Evolutionary conservation across 2,329 filamentous ascomycete species (phyloP).

Genomic region (Fusarium sororula): DNA sequence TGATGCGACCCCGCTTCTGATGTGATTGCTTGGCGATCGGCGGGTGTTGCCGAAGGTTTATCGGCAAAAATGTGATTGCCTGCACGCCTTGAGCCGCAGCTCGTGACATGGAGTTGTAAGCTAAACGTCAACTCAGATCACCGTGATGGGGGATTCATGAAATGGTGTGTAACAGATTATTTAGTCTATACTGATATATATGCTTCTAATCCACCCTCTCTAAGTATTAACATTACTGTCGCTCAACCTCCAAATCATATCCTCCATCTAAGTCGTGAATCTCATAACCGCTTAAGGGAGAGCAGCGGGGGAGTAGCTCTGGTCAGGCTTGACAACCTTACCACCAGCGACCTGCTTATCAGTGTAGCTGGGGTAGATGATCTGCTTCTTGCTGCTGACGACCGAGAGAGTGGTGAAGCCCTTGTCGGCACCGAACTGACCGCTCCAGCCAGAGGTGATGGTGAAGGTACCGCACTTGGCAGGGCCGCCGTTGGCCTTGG

Average conservation of each 20-base stretch:
- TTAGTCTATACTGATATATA: conserved; percentile 2
- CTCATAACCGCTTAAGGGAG: conserved; percentile 14
- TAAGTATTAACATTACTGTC: neutral
- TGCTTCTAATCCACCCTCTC: neutral
- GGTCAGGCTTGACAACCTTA: conserved; percentile 58
- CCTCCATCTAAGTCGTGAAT: neutral
- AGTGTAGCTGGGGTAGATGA: conserved; percentile 62
- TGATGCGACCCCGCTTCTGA: neutral
- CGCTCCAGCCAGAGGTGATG: conserved; percentile 63
- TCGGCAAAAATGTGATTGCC: neutral
- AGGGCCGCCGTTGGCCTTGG: conserved; percentile 51
- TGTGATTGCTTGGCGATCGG: neutral
- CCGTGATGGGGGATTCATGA: neutral
- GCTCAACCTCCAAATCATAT: neutral
- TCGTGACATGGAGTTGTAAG: rapidly evolving
- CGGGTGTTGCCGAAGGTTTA: neutral
- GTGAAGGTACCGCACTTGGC: conserved; percentile 58
- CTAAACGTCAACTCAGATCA: neutral
- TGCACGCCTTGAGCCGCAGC: neutral
- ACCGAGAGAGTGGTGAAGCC: conserved; percentile 65
- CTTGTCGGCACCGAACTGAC: conserved; percentile 59
- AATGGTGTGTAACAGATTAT: neutral
- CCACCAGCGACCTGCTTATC: conserved; percentile 58
- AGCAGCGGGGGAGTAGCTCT: conserved; percentile 52
- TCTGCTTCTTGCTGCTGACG: conserved; percentile 52